phyloP scores from a whole-genome alignment of 108 stramenopile species.

The Nitzschia inconspicua region DNA sequence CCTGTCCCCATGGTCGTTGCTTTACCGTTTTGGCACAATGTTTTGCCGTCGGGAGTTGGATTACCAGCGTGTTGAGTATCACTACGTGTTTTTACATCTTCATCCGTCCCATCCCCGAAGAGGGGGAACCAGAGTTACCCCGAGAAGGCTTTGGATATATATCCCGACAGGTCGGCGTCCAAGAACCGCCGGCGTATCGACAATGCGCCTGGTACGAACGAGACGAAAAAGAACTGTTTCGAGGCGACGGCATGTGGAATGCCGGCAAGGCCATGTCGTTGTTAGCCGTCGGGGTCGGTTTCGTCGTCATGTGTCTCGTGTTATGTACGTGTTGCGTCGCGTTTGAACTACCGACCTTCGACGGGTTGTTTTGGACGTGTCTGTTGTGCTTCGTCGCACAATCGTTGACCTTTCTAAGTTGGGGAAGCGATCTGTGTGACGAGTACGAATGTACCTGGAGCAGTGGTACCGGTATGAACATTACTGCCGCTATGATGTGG shows the following conservation, averaged over 20 bases:
- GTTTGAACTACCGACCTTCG: slow-evolving; percentile 28
- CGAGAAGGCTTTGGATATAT: slow-evolving; percentile 31
- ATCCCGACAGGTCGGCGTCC: slow-evolving; percentile 17
- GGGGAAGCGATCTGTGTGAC: slow-evolving; percentile 32
- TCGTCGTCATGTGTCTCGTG: slow-evolving; percentile 26
- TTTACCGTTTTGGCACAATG: slow-evolving; percentile 33
- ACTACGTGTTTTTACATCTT: slow-evolving; percentile 30
- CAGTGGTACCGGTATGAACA: slow-evolving; percentile 30
- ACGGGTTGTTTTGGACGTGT: slow-evolving; percentile 37
- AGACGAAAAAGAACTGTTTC: slow-evolving; percentile 20
- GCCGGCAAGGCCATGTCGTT: slow-evolving; percentile 30
- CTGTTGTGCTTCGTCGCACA: slow-evolving; percentile 34
- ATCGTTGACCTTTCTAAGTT: slow-evolving; percentile 24
- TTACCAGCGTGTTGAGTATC: slow-evolving; percentile 9
- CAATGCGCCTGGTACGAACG: slow-evolving; percentile 17
- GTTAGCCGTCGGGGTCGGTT: slow-evolving; percentile 14
- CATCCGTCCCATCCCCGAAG: slow-evolving; percentile 27
- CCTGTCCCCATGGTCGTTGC: slow-evolving; percentile 40
- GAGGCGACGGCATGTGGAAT: slow-evolving; percentile 37
- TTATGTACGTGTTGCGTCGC: slow-evolving; percentile 35
- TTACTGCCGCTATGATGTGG: slow-evolving; percentile 38
- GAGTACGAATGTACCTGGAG: slow-evolving; percentile 34
- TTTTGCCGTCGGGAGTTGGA: slow-evolving; percentile 20
- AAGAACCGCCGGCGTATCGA: slow-evolving; percentile 18
- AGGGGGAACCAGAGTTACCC: slow-evolving; percentile 26